A percentile compares a stretch with the other conserved stretches of the same genome.
Evolutionary conservation across 257 asterid species (phyloP).

Genomic region (Jacaranda mimosifolia): DNA sequence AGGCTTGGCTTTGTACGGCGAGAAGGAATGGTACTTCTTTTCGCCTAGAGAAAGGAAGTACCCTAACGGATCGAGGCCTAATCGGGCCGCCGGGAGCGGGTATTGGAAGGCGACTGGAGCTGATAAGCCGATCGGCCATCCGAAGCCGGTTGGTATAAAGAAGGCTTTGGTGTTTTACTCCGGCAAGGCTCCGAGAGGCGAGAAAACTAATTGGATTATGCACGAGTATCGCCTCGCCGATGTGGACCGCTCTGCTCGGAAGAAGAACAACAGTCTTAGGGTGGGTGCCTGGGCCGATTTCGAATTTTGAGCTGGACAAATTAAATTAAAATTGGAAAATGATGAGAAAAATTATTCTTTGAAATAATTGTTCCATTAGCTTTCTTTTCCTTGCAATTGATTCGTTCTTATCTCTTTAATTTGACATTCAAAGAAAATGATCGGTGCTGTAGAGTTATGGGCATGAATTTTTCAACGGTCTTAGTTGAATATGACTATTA

Average conservation of each 20-base stretch:
- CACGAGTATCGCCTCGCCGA: constrained; percentile 92
- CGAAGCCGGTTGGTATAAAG: constrained; percentile 78
- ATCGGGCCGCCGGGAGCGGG: constrained; percentile 88
- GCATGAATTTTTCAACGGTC: neutral
- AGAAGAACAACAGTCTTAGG: constrained; percentile 68
- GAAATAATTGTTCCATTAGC: no score
- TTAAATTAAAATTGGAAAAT: no score
- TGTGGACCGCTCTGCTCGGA: constrained; percentile 85
- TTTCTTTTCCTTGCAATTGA: neutral
- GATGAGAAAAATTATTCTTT: no score
- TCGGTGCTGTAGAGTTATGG: neutral
- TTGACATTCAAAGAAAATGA: constrained; percentile 29
- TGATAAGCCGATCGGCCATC: constrained; percentile 80
- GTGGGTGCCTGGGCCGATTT: constrained; percentile 48
- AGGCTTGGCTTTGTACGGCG: constrained; percentile 85
- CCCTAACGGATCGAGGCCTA: constrained; percentile 93
- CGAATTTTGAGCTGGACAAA: neutral
- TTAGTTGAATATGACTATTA: neutral
- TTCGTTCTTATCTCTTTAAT: constrained; percentile 38
- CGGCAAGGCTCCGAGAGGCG: constrained; percentile 90
- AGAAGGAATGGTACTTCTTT: constrained; percentile 94
- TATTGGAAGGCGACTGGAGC: constrained; percentile 98
- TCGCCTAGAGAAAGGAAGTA: constrained; percentile 91
- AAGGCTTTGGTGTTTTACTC: constrained; percentile 88
- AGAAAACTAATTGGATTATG: constrained; percentile 91